Percentiles rank a stretch among this genome's conserved stretches.
phyloP scores from a whole-genome alignment of 495 filamentous ascomycete species.

The Aspergillus taichungensis region DNA sequence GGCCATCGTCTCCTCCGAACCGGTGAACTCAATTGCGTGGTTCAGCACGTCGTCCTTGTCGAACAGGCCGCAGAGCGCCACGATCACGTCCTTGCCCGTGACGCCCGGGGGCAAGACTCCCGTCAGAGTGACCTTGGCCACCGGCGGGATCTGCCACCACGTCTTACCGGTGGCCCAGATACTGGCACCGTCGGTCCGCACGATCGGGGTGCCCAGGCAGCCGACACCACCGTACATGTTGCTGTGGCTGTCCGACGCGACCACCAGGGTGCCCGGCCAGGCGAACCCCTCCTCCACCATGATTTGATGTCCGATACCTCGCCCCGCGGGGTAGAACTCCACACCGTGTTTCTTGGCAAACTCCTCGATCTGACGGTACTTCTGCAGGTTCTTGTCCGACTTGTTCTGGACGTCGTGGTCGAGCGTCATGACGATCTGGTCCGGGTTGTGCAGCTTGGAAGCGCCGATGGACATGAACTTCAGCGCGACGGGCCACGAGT shows the following conservation, averaged over 20 bases:
- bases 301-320: slow-evolving; percentile 84
- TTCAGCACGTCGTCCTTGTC: slow-evolving; percentile 87
- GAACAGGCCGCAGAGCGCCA: slow-evolving; percentile 81
- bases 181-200: slow-evolving; percentile 76
- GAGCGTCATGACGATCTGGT: slow-evolving; percentile 79
- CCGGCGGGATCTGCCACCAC: slow-evolving; percentile 86
- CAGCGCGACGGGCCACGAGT: slow-evolving; percentile 73
- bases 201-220: slow-evolving; percentile 70
- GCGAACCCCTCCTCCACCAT: slow-evolving; percentile 80
- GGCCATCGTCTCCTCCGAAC: slow-evolving; percentile 64
- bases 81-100: slow-evolving; percentile 92
- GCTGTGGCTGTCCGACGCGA: slow-evolving; percentile 76
- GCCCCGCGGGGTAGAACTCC: slow-evolving; percentile 73
- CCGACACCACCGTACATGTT: slow-evolving; percentile 88
- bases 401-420: slow-evolving; percentile 95
- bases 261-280: slow-evolving; percentile 76
- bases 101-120: slow-evolving; percentile 72
- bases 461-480: slow-evolving; percentile 93
- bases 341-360: slow-evolving; percentile 77
- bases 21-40: slow-evolving; percentile 85
- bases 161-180: slow-evolving; percentile 81
- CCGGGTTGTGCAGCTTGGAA: slow-evolving; percentile 57
- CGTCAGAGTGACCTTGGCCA: slow-evolving; percentile 70
- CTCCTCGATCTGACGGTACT: slow-evolving; percentile 77
- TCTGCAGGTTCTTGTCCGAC: slow-evolving; percentile 70